Percentiles rank a stretch among this genome's conserved stretches.
These are phyloP conservation scores for Fonsecaea erecta DNA, from an alignment of 2,329 filamentous ascomycete genomes.

Conservation along the genomic window DNA sequence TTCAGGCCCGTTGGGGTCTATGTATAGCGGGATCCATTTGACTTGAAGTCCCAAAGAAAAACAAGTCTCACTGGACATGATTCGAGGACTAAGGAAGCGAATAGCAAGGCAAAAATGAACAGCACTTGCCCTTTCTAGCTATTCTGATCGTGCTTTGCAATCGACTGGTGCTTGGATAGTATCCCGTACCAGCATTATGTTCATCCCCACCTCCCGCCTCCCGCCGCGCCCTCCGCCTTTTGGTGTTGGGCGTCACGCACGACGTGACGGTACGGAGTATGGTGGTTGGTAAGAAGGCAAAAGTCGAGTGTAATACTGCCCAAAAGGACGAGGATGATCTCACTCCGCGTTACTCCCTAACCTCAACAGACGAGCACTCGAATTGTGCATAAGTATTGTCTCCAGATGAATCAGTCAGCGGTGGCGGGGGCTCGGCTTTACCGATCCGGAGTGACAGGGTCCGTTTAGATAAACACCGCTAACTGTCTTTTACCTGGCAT, in stretches of 20 bases:
- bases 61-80: neutral
- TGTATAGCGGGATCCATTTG: neutral
- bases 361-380: neutral
- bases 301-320: neutral
- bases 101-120: neutral
- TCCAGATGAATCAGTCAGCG: neutral
- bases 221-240: neutral
- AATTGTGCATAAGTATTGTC: neutral
- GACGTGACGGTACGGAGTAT: neutral
- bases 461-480: constrained; percentile 12
- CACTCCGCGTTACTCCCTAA: neutral
- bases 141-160: neutral
- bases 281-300: neutral
- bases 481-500: neutral
- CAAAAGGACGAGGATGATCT: neutral
- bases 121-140: neutral
- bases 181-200: no score
- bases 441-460: constrained; percentile 14
- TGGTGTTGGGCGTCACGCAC: neutral
- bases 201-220: neutral
- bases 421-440: neutral
- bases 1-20: neutral
- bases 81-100: neutral
- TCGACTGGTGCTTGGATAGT: neutral
- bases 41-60: neutral